Percentiles rank a stretch among this genome's conserved stretches.
phyloP scores from a whole-genome alignment of 257 asterid genomes.

The Henckelia pumila region DNA sequence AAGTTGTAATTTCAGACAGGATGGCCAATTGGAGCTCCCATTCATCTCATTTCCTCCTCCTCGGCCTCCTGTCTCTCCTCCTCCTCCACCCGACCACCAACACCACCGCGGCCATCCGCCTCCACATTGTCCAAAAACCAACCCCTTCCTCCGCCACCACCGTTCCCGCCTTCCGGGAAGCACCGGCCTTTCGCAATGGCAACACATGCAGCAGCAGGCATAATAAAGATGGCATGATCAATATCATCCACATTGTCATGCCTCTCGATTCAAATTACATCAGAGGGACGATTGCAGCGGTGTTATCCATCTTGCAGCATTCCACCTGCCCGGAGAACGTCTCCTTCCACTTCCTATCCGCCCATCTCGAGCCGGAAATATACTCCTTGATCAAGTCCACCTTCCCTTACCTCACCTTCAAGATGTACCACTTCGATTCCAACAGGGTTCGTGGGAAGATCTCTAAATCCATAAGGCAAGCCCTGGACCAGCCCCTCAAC shows the following conservation, averaged over 20 bases:
- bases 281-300: slow-evolving; percentile 80
- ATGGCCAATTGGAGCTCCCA: slow-evolving; percentile 63
- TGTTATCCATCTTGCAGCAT: slow-evolving; percentile 68
- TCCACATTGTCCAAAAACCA: slow-evolving; percentile 34
- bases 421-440: slow-evolving; percentile 56
- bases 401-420: slow-evolving; percentile 71
- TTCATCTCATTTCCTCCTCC: slow-evolving; percentile 35
- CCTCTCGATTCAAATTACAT: slow-evolving; percentile 77
- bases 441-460: slow-evolving; percentile 58
- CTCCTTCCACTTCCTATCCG: slow-evolving; percentile 65
- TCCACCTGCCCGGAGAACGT: slow-evolving; percentile 78
- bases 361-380: slow-evolving; percentile 49
- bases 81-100: slow-evolving; percentile 36
- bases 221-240: slow-evolving; percentile 6
- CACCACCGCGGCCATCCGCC: slow-evolving; percentile 45
- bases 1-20: slow-evolving; percentile 40
- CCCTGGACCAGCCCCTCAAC: slow-evolving; percentile 81
- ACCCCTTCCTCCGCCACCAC: slow-evolving; percentile 15
- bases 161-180: slow-evolving; percentile 56
- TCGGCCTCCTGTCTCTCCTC: slow-evolving; percentile 86
- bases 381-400: slow-evolving; percentile 55
- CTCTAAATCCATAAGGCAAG: slow-evolving; percentile 71
- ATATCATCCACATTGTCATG: slow-evolving; percentile 67
- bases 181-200: slow-evolving; percentile 80
- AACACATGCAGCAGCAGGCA: slow-evolving; percentile 36